Percentiles rank a stretch among this genome's conserved stretches.
phyloP scores from a whole-genome alignment of 1,284 basidiomycete species.

The Vanrija sp. region DNA sequence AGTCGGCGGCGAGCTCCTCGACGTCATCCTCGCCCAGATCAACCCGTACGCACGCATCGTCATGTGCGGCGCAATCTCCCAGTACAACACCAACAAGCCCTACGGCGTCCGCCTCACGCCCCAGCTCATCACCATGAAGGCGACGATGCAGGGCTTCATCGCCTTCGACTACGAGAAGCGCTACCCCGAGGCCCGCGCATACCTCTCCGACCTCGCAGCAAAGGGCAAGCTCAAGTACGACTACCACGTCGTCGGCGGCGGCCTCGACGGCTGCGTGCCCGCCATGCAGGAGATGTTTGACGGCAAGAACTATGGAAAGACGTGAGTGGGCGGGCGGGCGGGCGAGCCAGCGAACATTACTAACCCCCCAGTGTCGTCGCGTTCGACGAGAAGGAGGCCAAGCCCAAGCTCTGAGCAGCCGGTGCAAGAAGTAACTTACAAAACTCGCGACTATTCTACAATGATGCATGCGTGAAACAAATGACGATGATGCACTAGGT shows the following conservation, averaged over 20 bases:
- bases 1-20: constrained; percentile 68
- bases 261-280: constrained; percentile 65
- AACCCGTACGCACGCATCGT: constrained; percentile 72
- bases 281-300: constrained; percentile 67
- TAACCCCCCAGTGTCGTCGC: neutral
- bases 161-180: constrained; percentile 58
- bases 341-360: neutral
- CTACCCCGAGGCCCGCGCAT: constrained; percentile 46
- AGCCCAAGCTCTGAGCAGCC: constrained; percentile 3
- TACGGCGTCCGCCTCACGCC: constrained; percentile 48
- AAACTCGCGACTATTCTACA: too few relatives aligned
- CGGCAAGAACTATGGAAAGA: constrained; percentile 78
- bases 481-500: too few relatives aligned
- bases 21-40: constrained; percentile 66
- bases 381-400: constrained; percentile 2
- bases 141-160: constrained; percentile 76
- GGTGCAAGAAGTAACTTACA: too few relatives aligned
- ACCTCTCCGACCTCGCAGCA: constrained; percentile 55
- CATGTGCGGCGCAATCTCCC: constrained; percentile 68
- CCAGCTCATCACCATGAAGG: constrained; percentile 68
- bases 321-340: constrained; percentile 54
- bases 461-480: too few relatives aligned
- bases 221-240: constrained; percentile 73
- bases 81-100: constrained; percentile 32
- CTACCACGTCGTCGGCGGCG: constrained; percentile 65